A percentile compares a stretch with the other conserved stretches of the same genome.
These are phyloP conservation scores for Rossbeevera mucosa DNA, from an alignment of 768 basidiomycete species.

Conservation along the genomic window DNA sequence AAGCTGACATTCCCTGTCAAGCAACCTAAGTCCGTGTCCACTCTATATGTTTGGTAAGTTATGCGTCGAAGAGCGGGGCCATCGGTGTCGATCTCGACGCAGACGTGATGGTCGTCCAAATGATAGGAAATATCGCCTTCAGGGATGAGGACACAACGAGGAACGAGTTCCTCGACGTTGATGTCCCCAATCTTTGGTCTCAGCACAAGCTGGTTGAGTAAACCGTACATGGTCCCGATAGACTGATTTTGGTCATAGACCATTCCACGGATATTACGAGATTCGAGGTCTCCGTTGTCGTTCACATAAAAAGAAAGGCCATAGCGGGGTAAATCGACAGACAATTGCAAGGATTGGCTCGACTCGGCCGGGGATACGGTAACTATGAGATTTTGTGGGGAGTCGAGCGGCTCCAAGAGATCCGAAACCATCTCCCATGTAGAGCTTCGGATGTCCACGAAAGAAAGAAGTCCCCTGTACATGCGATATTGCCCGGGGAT, in stretches of 20 bases:
- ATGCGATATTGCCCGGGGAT: slow-evolving; percentile 7
- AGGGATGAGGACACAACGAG: slow-evolving; percentile 37
- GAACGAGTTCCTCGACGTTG: background rate
- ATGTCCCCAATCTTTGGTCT: slow-evolving; percentile 19
- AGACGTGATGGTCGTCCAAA: slow-evolving; percentile 13
- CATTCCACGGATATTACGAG: slow-evolving; percentile 38
- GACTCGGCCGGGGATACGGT: background rate
- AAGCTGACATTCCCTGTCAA: slow-evolving; percentile 27
- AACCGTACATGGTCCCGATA: slow-evolving; percentile 42
- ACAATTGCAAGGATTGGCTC: slow-evolving; percentile 12
- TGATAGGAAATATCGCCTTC: slow-evolving; percentile 25
- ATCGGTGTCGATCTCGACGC: slow-evolving; percentile 8
- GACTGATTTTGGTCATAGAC: slow-evolving; percentile 40
- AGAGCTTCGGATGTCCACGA: slow-evolving; percentile 25
- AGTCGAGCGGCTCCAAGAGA: slow-evolving; percentile 24
- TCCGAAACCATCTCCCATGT: slow-evolving; percentile 27
- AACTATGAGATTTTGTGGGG: slow-evolving; percentile 20
- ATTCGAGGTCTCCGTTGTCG: slow-evolving; percentile 33
- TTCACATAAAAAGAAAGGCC: slow-evolving; percentile 39
- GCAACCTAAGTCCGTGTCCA: slow-evolving; percentile 30
- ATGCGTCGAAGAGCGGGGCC: background rate
- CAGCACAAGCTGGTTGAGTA: slow-evolving; percentile 38
- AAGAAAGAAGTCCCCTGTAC: slow-evolving; percentile 9
- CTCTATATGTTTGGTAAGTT: slow-evolving; percentile 26
- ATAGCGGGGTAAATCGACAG: slow-evolving; percentile 37